phyloP scores from a whole-genome alignment of 371 early-diverging fungal species.

The Rhizomucor pusillus region DNA sequence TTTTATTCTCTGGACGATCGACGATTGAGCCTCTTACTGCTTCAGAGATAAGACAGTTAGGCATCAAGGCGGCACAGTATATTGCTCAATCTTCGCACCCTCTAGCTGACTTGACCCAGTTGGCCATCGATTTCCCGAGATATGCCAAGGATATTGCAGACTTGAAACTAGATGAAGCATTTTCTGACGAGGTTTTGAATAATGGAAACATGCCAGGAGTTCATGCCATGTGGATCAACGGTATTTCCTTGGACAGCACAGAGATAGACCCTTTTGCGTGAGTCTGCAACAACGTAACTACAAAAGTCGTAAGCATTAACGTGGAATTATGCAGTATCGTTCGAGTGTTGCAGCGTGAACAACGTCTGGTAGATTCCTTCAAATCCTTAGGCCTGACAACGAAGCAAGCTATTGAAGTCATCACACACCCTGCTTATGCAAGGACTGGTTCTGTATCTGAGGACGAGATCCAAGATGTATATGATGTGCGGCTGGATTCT shows the following conservation, averaged over 20 bases:
- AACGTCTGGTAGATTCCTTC: slow-evolving; percentile 38
- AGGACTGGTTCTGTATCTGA: slow-evolving; percentile 15
- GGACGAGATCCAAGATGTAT: slow-evolving; percentile 37
- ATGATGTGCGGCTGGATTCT: slow-evolving; percentile 75
- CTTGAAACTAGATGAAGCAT: slow-evolving; percentile 26
- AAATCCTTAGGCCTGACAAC: slow-evolving; percentile 51
- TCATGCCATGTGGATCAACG: slow-evolving; percentile 69
- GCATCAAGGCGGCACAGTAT: slow-evolving; percentile 66
- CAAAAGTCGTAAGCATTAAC: no score
- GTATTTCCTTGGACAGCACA: slow-evolving; percentile 49
- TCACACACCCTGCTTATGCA: slow-evolving; percentile 46
- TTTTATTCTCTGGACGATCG: slow-evolving; percentile 23
- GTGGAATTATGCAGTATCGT: not conserved
- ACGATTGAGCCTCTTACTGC: slow-evolving; percentile 61
- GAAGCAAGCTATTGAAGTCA: slow-evolving; percentile 62
- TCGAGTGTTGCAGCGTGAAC: slow-evolving; percentile 28
- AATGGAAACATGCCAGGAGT: slow-evolving; percentile 37
- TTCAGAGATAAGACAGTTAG: slow-evolving; percentile 60
- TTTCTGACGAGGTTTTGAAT: slow-evolving; percentile 25
- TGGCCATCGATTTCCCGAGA: slow-evolving; percentile 84
- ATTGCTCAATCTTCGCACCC: slow-evolving; percentile 59
- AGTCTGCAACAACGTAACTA: not conserved
- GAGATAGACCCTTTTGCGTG: slow-evolving; percentile 71
- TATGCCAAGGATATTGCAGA: slow-evolving; percentile 71
- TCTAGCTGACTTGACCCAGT: slow-evolving; percentile 55